A percentile compares a stretch with the other conserved stretches of the same genome.
Conservation (phyloP, 441 rosid species). For the Pelargonium citronellum region DNA sequence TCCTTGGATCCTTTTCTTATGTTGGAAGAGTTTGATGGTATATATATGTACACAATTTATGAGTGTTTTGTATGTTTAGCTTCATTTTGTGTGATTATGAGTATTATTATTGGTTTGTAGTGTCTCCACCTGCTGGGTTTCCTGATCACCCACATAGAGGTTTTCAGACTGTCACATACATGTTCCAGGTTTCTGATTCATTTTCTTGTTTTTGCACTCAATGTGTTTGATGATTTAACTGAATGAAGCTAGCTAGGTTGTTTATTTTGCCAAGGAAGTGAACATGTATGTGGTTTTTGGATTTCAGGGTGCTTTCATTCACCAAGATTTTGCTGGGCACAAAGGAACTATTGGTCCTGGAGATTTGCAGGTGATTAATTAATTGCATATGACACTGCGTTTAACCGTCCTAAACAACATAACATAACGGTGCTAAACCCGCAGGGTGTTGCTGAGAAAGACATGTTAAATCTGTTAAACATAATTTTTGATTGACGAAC, state of each 20-base stretch:
- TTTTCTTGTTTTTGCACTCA: neutral
- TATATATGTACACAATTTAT: neutral
- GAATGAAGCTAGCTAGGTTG: neutral
- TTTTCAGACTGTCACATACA: neutral
- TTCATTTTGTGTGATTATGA: neutral
- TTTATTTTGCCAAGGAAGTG: neutral
- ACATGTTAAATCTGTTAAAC: too few relatives aligned
- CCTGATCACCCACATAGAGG: slow-evolving; percentile 3
- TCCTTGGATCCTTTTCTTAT: neutral
- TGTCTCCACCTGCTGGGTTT: neutral
- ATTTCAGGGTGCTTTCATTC: slow-evolving; percentile 5
- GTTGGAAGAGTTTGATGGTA: neutral
- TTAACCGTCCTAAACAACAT: too few relatives aligned
- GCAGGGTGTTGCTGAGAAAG: too few relatives aligned
- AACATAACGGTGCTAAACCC: too few relatives aligned
- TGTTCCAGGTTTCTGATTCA: neutral
- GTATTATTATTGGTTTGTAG: neutral
- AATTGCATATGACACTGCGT: too few relatives aligned
- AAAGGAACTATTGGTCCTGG: neutral
- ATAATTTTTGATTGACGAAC: too few relatives aligned
- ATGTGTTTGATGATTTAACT: neutral
- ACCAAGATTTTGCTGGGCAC: neutral
- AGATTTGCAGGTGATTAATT: neutral
- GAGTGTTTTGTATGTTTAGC: neutral
- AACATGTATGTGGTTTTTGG: neutral